Evolutionary conservation across 768 basidiomycete genomes (phyloP).

Genomic region (Rhodotorula paludigena): DNA sequence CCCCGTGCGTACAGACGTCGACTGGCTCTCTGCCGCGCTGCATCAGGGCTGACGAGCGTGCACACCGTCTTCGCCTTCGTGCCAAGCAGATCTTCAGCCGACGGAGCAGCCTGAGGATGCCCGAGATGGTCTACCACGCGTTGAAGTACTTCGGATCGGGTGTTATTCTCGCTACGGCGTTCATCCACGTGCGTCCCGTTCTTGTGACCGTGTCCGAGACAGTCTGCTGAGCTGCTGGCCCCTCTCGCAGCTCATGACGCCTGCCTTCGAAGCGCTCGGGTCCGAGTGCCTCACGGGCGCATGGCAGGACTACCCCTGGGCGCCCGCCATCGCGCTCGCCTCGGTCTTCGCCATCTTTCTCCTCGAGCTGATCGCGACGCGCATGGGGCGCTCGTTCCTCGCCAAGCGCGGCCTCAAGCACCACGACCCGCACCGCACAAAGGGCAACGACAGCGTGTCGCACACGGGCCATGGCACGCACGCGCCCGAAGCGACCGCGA

Average conservation of each 20-base stretch:
- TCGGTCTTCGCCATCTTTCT: constrained; percentile 81
- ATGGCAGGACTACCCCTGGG: constrained; percentile 72
- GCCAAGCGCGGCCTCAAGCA: constrained; percentile 59
- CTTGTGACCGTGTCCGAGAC: constrained; percentile 42
- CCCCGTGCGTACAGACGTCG: constrained; percentile 2
- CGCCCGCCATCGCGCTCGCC: constrained; percentile 71
- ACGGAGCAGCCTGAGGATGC: not conserved
- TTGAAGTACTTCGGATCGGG: constrained; percentile 29
- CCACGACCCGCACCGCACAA: constrained; percentile 60
- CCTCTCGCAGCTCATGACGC: constrained; percentile 52
- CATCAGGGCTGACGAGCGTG: not conserved
- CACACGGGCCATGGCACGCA: constrained; percentile 25
- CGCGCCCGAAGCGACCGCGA: constrained; percentile 30
- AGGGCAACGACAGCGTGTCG: constrained; percentile 16
- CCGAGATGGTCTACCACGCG: constrained; percentile 8
- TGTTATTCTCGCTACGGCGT: constrained; percentile 68
- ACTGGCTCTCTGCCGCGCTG: not conserved
- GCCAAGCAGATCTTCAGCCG: constrained; percentile 6
- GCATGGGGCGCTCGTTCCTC: constrained; percentile 73
- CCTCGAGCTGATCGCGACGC: constrained; percentile 77
- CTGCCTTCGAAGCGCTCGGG: constrained; percentile 66
- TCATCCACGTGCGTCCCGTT: constrained; percentile 43
- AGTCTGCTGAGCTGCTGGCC: constrained; percentile 53
- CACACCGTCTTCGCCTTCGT: not conserved
- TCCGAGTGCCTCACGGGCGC: constrained; percentile 63